phyloP scores from a whole-genome alignment of 768 basidiomycete species.

The Boletales sp. region DNA sequence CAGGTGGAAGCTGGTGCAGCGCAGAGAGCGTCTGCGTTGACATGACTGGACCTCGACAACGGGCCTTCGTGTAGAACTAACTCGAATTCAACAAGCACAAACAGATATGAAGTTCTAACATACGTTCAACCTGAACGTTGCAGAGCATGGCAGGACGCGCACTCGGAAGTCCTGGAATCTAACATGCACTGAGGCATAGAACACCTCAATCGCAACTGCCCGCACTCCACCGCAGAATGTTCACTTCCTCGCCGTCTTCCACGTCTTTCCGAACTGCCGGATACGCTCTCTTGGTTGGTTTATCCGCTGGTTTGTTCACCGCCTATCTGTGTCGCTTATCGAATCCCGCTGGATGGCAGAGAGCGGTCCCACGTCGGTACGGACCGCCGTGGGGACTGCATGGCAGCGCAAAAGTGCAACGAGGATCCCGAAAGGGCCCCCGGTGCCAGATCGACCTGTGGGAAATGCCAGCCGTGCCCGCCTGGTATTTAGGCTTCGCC shows the following conservation, averaged over 20 bases:
- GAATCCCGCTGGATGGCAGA: no score
- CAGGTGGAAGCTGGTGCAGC: constrained; percentile 5
- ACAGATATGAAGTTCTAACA: no score
- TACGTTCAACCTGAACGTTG: background rate
- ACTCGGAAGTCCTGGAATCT: constrained; percentile 13
- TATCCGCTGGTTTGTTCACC: constrained; percentile 64
- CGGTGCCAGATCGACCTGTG: no score
- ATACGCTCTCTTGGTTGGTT: constrained; percentile 52
- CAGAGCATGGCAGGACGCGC: constrained; percentile 19
- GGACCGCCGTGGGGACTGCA: no score
- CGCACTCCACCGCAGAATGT: constrained; percentile 7
- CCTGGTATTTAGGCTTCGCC: no score
- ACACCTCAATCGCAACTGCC: background rate
- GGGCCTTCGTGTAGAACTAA: background rate
- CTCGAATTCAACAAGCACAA: background rate
- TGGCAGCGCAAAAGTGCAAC: no score
- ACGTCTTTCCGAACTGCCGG: constrained; percentile 39
- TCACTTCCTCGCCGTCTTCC: constrained; percentile 17
- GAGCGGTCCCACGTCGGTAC: no score
- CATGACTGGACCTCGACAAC: no score
- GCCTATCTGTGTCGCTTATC: no score
- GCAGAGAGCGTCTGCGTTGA: no score
- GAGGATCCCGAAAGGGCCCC: no score
- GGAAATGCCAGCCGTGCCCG: no score
- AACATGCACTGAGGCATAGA: constrained; percentile 16